A percentile compares a stretch with the other conserved stretches of the same genome.
Conservation (phyloP, 1,284 basidiomycete genomes). For the Moesziomyces sp. region DNA sequence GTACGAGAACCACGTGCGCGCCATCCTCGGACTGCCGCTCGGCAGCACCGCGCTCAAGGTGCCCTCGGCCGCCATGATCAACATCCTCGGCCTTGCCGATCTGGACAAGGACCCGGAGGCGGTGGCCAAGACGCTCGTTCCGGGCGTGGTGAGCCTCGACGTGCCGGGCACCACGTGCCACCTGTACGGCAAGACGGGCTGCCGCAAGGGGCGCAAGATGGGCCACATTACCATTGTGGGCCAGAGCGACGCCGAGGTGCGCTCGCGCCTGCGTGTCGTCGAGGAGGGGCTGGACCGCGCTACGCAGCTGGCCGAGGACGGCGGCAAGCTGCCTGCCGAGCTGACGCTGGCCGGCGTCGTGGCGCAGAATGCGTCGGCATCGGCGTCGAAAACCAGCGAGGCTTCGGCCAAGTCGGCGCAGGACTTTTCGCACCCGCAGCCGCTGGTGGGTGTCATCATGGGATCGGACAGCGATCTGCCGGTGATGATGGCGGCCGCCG, state of each 20-base stretch:
- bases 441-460: slow-evolving; percentile 96
- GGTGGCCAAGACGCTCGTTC: slow-evolving; percentile 62
- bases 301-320: slow-evolving; percentile 49
- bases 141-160: slow-evolving; percentile 63
- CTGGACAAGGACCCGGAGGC: slow-evolving; percentile 60
- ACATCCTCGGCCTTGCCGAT: slow-evolving; percentile 75
- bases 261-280: slow-evolving; percentile 69
- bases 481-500: slow-evolving; percentile 88
- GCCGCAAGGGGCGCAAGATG: slow-evolving; percentile 93
- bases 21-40: slow-evolving; percentile 90
- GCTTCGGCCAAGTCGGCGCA: slow-evolving; percentile 68
- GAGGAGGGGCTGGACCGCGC: slow-evolving; percentile 61
- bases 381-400: slow-evolving; percentile 34
- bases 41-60: slow-evolving; percentile 90
- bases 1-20: slow-evolving; percentile 96
- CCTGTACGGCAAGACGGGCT: slow-evolving; percentile 92
- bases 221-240: slow-evolving; percentile 95
- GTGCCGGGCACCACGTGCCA: slow-evolving; percentile 85
- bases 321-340: slow-evolving; percentile 34
- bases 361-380: slow-evolving; percentile 15
- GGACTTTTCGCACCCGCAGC: slow-evolving; percentile 72
- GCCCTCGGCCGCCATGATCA: slow-evolving; percentile 90
- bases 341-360: slow-evolving; percentile 51
- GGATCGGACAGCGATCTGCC: slow-evolving; percentile 98
- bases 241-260: slow-evolving; percentile 80